A percentile compares a stretch with the other conserved stretches of the same genome.
phyloP scores from a whole-genome alignment of 257 asterid species.

The Jacaranda mimosifolia region DNA sequence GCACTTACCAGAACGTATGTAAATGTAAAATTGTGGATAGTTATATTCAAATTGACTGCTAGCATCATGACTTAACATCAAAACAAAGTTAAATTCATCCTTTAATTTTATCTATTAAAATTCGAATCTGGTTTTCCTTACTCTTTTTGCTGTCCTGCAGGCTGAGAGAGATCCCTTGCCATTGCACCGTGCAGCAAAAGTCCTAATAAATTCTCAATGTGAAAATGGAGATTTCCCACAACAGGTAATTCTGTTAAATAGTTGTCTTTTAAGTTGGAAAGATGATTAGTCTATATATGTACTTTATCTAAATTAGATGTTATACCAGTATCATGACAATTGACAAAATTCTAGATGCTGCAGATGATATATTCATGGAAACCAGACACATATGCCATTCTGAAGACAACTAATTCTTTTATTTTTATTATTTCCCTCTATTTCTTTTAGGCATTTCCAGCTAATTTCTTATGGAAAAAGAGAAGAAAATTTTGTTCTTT shows the following conservation, averaged over 20 bases:
- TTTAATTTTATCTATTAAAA: not conserved
- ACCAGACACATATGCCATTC: slow-evolving; percentile 9
- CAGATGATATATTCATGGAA: slow-evolving; percentile 2
- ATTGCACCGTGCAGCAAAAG: slow-evolving; percentile 86
- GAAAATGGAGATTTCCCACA: slow-evolving; percentile 98
- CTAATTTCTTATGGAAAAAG: slow-evolving; percentile 7
- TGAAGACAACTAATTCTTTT: not conserved
- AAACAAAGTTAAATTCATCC: not conserved
- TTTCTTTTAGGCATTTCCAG: not conserved
- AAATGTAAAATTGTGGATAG: not conserved
- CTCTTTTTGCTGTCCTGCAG: slow-evolving; percentile 52
- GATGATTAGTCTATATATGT: not conserved
- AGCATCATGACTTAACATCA: not conserved
- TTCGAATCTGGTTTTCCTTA: not conserved
- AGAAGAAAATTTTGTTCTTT: not conserved
- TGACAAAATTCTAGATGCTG: not conserved
- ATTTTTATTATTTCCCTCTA: not conserved
- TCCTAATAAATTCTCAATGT: slow-evolving; percentile 80
- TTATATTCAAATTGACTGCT: slow-evolving; percentile 11
- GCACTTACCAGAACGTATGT: slow-evolving; percentile 10
- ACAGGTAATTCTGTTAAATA: slow-evolving; percentile 61
- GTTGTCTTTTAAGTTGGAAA: not conserved
- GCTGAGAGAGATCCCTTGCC: slow-evolving; percentile 87
- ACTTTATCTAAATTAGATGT: not conserved
- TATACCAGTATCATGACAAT: not conserved